A percentile compares a stretch with the other conserved stretches of the same genome.
Evolutionary conservation across 2,329 filamentous ascomycete species (phyloP).

Genomic region (Cadophora luteo-olivacea): DNA sequence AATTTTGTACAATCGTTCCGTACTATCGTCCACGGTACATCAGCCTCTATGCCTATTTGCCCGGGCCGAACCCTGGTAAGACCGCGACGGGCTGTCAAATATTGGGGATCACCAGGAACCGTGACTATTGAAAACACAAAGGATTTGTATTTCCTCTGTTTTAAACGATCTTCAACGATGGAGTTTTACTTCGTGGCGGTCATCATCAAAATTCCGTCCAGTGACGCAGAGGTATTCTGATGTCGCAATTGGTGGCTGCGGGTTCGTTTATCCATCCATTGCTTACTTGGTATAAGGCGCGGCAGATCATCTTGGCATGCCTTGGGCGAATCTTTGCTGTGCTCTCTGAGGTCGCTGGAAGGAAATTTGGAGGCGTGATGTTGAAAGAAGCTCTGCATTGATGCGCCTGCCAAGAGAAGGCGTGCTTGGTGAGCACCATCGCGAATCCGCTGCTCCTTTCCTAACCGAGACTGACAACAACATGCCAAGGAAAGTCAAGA

Average conservation of each 20-base stretch:
- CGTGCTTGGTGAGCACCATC: constrained; percentile 8
- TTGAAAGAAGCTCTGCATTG: constrained; percentile 18
- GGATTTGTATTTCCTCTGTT: not conserved
- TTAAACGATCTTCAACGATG: no score
- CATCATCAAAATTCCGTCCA: no score
- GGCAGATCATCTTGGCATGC: constrained; percentile 11
- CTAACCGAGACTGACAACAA: constrained; percentile 3
- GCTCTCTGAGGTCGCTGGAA: not conserved
- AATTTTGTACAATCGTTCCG: not conserved
- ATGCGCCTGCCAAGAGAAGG: constrained; percentile 17
- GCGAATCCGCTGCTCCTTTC: not conserved
- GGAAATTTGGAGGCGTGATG: not conserved
- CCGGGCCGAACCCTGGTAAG: not conserved
- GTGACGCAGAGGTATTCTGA: not conserved
- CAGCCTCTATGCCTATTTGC: not conserved
- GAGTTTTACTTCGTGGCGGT: no score
- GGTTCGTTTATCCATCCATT: not conserved
- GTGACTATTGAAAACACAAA: not conserved
- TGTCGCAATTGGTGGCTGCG: constrained; percentile 1
- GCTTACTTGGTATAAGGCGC: not conserved
- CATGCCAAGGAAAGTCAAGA: not conserved
- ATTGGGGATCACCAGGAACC: not conserved
- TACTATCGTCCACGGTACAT: not conserved
- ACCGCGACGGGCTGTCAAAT: not conserved
- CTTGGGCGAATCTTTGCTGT: not conserved